Conservation (phyloP, 2,329 filamentous ascomycete genomes). For the Colletotrichum noveboracense region DNA sequence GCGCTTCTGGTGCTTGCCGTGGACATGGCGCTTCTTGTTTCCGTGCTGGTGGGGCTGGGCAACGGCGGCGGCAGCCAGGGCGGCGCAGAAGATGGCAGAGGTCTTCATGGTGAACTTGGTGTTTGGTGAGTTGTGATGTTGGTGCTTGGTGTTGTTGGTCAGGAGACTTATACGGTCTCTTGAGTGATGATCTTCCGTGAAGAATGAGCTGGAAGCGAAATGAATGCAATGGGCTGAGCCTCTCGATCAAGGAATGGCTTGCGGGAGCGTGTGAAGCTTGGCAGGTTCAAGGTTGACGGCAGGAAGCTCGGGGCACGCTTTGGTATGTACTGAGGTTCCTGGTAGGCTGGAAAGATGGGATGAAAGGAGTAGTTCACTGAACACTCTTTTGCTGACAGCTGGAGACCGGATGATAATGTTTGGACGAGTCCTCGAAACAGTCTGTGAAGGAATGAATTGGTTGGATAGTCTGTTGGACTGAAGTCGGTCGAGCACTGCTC, state of each 20-base stretch:
- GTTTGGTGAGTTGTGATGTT: not conserved
- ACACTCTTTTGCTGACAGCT: constrained; percentile 5
- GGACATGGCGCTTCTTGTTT: constrained; percentile 38
- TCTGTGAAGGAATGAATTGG: constrained; percentile 17
- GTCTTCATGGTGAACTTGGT: constrained; percentile 45
- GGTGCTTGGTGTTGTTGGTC: not conserved
- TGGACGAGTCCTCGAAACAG: constrained; percentile 10
- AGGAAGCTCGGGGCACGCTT: constrained; percentile 16
- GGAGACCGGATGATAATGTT: constrained; percentile 10
- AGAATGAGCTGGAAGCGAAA: constrained; percentile 21
- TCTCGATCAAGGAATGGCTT: constrained; percentile 20
- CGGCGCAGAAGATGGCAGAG: constrained; percentile 40
- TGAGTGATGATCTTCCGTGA: not conserved
- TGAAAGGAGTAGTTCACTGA: constrained; percentile 18
- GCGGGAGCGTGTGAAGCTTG: not conserved
- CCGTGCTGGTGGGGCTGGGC: constrained; percentile 55
- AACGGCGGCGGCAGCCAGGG: constrained; percentile 49
- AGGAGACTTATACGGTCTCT: constrained; percentile 5
- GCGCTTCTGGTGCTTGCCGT: constrained; percentile 36
- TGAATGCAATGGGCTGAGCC: constrained; percentile 11
- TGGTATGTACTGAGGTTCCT: constrained; percentile 8
- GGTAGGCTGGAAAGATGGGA: constrained; percentile 11
- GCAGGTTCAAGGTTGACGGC: not conserved
- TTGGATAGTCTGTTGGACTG: not conserved
- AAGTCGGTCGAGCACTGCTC: constrained; percentile 22